Conservation (phyloP, 345 rosid genomes). For the Eucalyptus erythrocorys region DNA sequence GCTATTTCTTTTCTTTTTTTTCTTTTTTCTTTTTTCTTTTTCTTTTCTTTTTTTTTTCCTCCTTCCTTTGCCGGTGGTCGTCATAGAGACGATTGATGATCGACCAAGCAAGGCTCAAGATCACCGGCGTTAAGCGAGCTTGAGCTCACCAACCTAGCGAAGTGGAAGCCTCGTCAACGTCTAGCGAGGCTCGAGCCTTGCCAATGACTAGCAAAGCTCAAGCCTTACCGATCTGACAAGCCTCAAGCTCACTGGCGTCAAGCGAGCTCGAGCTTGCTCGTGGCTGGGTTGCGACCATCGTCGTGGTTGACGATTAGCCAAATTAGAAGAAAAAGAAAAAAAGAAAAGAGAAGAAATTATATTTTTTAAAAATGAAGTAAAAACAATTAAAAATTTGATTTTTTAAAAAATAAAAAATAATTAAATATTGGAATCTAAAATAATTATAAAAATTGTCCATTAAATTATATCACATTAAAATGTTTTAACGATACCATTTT, state of each 20-base stretch:
- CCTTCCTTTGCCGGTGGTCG: rapidly evolving
- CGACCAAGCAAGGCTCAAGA: too few species aligned
- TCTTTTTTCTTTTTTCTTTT: rapidly evolving
- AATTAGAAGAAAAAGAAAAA: too few species aligned
- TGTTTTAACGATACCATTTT: too few species aligned
- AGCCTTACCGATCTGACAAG: rapidly evolving
- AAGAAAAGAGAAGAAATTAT: rapidly evolving
- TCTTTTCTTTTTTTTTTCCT: too few species aligned
- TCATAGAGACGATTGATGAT: rapidly evolving
- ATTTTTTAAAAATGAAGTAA: too few species aligned
- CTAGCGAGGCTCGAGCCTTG: too few species aligned
- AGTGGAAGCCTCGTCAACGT: rapidly evolving
- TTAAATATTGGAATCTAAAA: too few species aligned
- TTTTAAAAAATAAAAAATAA: too few species aligned
- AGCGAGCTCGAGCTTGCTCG: rapidly evolving
- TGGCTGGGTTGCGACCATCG: rapidly evolving
- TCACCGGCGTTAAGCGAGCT: rapidly evolving
- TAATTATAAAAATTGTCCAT: too few species aligned
- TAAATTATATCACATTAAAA: too few species aligned
- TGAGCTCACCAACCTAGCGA: rapidly evolving
- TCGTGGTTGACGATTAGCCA: rapidly evolving
- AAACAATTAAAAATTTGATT: too few species aligned
- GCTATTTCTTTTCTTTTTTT: too few species aligned
- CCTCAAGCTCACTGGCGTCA: rapidly evolving
- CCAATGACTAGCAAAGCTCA: rapidly evolving